Percentiles rank a stretch among this genome's conserved stretches.
phyloP scores from a whole-genome alignment of 1,284 basidiomycete species.

The Ceraceosorus guamensis region DNA sequence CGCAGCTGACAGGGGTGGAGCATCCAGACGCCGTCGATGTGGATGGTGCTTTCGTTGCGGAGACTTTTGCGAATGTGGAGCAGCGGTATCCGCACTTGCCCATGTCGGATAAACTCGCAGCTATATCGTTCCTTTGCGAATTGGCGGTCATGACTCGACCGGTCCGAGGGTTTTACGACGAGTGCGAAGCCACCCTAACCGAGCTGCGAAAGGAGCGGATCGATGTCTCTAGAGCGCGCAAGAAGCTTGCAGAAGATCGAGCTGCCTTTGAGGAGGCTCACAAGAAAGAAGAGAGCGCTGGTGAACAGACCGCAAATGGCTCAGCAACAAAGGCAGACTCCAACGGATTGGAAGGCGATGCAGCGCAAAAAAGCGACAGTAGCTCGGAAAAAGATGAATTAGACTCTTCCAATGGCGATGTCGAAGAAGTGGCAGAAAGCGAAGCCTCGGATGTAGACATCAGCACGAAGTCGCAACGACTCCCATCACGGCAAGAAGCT shows the following conservation, averaged over 20 bases:
- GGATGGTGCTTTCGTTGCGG: constrained; percentile 24
- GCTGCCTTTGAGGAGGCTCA: constrained; percentile 54
- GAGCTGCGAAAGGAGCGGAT: constrained; percentile 90
- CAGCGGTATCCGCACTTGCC: constrained; percentile 66
- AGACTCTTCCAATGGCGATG: constrained; percentile 7
- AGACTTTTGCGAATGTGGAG: constrained; percentile 32
- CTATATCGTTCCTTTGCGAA: constrained; percentile 80
- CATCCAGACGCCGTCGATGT: constrained; percentile 32
- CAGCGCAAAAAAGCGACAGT: constrained; percentile 10
- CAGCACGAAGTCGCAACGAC: neutral
- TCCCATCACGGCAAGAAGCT: constrained; percentile 34
- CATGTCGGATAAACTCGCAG: constrained; percentile 70
- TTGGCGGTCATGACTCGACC: constrained; percentile 80
- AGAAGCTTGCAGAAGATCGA: constrained; percentile 70
- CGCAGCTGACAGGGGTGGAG: constrained; percentile 39
- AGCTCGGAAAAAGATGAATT: constrained; percentile 32
- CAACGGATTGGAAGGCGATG: constrained; percentile 4
- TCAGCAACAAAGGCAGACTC: constrained; percentile 7
- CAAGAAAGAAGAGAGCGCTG: constrained; percentile 8
- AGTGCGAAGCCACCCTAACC: constrained; percentile 78
- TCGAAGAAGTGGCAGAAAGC: constrained; percentile 2
- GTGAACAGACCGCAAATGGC: constrained; percentile 10
- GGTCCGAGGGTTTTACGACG: constrained; percentile 80
- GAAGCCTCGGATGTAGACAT: neutral
- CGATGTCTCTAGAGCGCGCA: constrained; percentile 80